Evolutionary conservation across 139 green algal species (phyloP), one percentile per base, ranked within the genome.

Genomic region (Volvox reticuliferus): DNA sequence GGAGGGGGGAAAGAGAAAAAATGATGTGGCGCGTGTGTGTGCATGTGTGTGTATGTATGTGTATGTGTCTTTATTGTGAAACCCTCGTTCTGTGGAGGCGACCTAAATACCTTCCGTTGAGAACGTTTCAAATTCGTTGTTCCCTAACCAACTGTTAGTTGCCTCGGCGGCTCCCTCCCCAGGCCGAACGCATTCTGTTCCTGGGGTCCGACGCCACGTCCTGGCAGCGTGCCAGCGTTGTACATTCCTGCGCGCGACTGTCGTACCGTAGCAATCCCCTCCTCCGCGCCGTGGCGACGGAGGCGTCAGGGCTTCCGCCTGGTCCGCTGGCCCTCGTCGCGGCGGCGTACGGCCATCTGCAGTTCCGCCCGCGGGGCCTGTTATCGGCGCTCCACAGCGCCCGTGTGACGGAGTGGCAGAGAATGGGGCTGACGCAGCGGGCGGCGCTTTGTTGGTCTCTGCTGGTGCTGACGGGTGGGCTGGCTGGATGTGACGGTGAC

Each of bases 291-390:
- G 86, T 84, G 13, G 73, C 26, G 1, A 2, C n/a, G 2, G 71
- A 83, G 24, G n/a, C 73, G 2, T 32, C 63, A 3, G 65, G 33
- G 65, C 67, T 78, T 17, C 68, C 84, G 37, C 32, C 82, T 0
- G 82, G 37, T 19, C 84, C 65, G 37, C 18, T 82, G 44, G 44
- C n/a, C 0, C 2, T 30, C 1, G 50, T 83, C 30, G 86, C 86
- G 44, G 71, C 55, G 73, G 71, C 86, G 1, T 83, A 55, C 30
- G 86, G 73, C 2, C 71, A 83, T 50, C 86, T 90, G 69, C 86
- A 90, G 69, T 76, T 36, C 86, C 86, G 86, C 12, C 86, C 86
- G 50, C 86, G 22, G 21, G 86, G 86, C 9, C 71, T 90, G 73
- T 44, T 90, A 44, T 6, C 50, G 6, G 73, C 73, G 73, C 44